Percentiles rank a stretch among this genome's conserved stretches.
Conservation (phyloP, 2,329 filamentous ascomycete genomes). For the Fusarium penzigii region DNA sequence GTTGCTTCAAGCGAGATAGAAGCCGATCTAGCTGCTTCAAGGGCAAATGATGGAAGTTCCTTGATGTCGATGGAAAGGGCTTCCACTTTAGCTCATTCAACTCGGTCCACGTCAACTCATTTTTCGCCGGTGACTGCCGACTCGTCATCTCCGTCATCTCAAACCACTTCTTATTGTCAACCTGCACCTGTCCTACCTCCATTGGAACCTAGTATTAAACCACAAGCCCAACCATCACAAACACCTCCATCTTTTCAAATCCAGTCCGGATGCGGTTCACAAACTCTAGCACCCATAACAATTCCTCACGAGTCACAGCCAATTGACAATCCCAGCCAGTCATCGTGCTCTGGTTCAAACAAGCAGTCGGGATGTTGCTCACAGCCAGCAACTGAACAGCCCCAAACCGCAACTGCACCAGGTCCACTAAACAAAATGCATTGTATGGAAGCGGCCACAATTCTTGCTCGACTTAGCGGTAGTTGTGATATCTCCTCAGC, state of each 20-base stretch:
- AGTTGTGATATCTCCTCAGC: constrained; percentile 29
- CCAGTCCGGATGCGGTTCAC: not conserved
- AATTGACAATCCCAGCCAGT: not conserved
- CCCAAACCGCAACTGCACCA: not conserved
- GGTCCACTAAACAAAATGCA: constrained; percentile 22
- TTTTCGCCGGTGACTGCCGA: not conserved
- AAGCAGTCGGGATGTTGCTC: constrained; percentile 5
- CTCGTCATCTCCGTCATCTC: not conserved
- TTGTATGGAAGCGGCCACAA: constrained; percentile 29
- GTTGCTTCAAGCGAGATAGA: constrained; percentile 22
- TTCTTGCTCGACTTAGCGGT: constrained; percentile 43
- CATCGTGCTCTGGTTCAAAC: not conserved
- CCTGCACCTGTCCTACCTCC: not conserved
- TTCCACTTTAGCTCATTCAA: not conserved
- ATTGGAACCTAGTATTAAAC: not conserved
- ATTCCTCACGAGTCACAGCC: not conserved
- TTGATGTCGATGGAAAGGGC: not conserved
- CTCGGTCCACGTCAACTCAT: constrained; percentile 6
- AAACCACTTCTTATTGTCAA: not conserved
- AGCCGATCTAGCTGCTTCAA: constrained; percentile 16
- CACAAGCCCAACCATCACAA: not conserved
- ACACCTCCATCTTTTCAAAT: not conserved
- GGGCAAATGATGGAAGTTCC: not conserved
- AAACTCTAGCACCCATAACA: not conserved
- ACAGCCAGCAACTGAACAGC: not conserved